These are phyloP conservation scores for Coniosporium tulheliwenetii DNA, from an alignment of 2,329 filamentous ascomycete genomes.

Conservation along the genomic window DNA sequence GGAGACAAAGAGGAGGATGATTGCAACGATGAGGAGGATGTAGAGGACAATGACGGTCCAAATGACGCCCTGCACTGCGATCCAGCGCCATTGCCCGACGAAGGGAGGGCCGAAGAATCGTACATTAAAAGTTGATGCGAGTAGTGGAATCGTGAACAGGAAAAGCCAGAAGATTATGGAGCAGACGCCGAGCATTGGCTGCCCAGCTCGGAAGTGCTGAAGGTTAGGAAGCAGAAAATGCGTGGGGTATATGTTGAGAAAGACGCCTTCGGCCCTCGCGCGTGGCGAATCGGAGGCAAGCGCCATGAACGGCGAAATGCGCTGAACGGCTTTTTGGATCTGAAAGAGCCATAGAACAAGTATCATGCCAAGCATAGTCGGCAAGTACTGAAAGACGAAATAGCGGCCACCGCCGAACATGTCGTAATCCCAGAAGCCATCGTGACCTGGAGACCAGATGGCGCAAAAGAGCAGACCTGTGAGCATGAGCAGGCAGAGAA, in stretches of 20 bases:
- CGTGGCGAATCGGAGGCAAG: slow-evolving; percentile 51
- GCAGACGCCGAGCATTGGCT: slow-evolving; percentile 50
- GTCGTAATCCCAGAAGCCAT: slow-evolving; percentile 53
- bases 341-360: slow-evolving; percentile 65
- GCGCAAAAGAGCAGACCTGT: slow-evolving; percentile 58
- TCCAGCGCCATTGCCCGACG: slow-evolving; percentile 57
- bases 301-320: slow-evolving; percentile 62
- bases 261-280: slow-evolving; percentile 49
- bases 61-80: slow-evolving; percentile 58
- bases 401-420: slow-evolving; percentile 59
- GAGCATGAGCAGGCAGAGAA: slow-evolving; percentile 53
- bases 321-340: slow-evolving; percentile 57
- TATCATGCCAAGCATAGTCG: slow-evolving; percentile 56
- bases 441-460: slow-evolving; percentile 45
- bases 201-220: slow-evolving; percentile 51
- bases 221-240: slow-evolving; percentile 55
- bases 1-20: slow-evolving; percentile 44
- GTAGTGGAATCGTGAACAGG: slow-evolving; percentile 66
- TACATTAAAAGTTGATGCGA: slow-evolving; percentile 60
- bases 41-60: slow-evolving; percentile 70
- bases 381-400: slow-evolving; percentile 75
- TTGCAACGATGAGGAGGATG: slow-evolving; percentile 43
- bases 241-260: slow-evolving; percentile 42
- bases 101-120: slow-evolving; percentile 44
- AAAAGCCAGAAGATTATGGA: slow-evolving; percentile 60